Conservation (phyloP, 2,329 filamentous ascomycete species). For the Scedosporium apiospermum region DNA sequence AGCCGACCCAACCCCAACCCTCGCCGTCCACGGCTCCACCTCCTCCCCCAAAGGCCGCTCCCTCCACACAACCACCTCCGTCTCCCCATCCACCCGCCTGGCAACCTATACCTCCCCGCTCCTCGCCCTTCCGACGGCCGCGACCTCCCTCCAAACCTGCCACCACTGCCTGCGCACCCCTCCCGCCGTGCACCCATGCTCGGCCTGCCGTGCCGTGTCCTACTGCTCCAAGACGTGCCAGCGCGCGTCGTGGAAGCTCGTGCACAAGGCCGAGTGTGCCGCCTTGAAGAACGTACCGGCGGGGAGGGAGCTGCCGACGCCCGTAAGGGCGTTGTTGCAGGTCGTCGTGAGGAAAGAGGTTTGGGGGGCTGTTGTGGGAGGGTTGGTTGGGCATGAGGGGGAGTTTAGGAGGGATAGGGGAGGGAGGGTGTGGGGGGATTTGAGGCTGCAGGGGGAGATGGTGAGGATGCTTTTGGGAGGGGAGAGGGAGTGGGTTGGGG, state of each 20-base stretch:
- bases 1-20: neutral
- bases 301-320: conserved; percentile 37
- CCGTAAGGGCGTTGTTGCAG: conserved; percentile 44
- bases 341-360: conserved; percentile 31
- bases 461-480: conserved; percentile 32
- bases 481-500: conserved; percentile 30
- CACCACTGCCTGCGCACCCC: conserved; percentile 34
- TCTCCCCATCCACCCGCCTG: conserved; percentile 35
- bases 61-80: conserved; percentile 31
- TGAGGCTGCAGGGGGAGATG: conserved; percentile 38
- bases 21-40: neutral
- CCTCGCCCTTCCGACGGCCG: conserved; percentile 37
- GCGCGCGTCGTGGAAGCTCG: conserved; percentile 38
- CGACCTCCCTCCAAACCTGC: conserved; percentile 33
- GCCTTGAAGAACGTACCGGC: conserved; percentile 30
- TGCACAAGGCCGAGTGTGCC: conserved; percentile 46
- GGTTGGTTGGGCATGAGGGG: conserved; percentile 37
- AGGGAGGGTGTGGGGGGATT: conserved; percentile 30
- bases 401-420: conserved; percentile 22
- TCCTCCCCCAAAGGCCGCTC: conserved; percentile 29
- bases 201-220: conserved; percentile 39
- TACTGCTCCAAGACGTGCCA: conserved; percentile 50
- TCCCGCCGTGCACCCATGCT: conserved; percentile 30
- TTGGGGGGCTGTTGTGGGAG: conserved; percentile 21
- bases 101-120: conserved; percentile 32